A percentile compares a stretch with the other conserved stretches of the same genome.
These are phyloP conservation scores for Leucogyrophana mollusca DNA, from an alignment of 768 basidiomycete species.

Conservation along the genomic window DNA sequence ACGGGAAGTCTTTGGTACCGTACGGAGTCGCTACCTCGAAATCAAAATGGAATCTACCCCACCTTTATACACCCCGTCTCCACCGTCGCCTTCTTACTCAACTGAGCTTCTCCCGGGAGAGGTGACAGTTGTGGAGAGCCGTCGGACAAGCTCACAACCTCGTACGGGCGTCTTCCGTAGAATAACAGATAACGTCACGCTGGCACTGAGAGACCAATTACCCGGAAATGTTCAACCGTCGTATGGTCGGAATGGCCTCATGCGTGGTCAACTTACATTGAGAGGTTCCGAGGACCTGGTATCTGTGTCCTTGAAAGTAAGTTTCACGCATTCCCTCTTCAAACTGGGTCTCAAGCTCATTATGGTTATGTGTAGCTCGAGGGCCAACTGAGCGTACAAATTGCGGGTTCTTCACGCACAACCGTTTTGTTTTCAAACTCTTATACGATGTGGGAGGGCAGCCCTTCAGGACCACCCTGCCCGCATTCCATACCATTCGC, in stretches of 20 bases:
- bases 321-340: background rate
- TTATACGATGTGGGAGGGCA: conserved; percentile 15
- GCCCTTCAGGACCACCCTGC: conserved; percentile 17
- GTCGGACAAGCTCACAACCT: conserved; percentile 3
- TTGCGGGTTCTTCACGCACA: conserved; percentile 9
- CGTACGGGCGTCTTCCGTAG: conserved; percentile 22
- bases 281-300: conserved; percentile 5
- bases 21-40: no score
- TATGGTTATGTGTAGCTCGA: conserved; percentile 17
- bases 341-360: background rate
- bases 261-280: conserved; percentile 23
- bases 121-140: conserved; percentile 46
- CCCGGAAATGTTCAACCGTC: conserved; percentile 19
- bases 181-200: conserved; percentile 26
- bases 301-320: conserved; percentile 24
- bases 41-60: no score
- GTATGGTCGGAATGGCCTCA: conserved; percentile 18
- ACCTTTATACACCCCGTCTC: conserved; percentile 29
- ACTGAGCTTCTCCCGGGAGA: conserved; percentile 49
- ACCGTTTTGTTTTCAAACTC: conserved; percentile 17
- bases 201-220: conserved; percentile 21
- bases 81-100: conserved; percentile 56
- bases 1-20: no score
- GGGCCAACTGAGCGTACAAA: conserved; percentile 15
- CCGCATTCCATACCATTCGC: conserved; percentile 42